Evolutionary conservation across 306 rosid species (phyloP).

Genomic region (Abrus precatorius): DNA sequence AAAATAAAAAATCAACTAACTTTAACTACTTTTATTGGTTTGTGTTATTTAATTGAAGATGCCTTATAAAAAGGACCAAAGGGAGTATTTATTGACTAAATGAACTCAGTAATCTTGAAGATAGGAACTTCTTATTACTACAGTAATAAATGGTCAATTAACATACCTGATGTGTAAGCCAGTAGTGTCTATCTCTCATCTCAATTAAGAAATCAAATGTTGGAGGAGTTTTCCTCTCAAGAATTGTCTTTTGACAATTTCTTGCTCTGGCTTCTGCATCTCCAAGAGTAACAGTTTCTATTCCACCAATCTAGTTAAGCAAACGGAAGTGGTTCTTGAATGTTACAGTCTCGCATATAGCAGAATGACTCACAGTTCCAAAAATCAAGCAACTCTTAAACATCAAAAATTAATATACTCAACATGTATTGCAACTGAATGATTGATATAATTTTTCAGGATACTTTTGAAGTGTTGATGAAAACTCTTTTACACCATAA

Average conservation of each 20-base stretch:
- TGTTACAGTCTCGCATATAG: slow-evolving; percentile 16
- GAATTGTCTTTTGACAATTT: slow-evolving; percentile 70
- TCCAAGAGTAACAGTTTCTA: slow-evolving; percentile 68
- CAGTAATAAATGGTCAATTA: slow-evolving; percentile 39
- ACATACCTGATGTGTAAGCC: slow-evolving; percentile 79
- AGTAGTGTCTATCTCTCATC: slow-evolving; percentile 79
- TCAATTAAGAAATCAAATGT: slow-evolving; percentile 76
- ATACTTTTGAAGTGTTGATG: slow-evolving; percentile 19
- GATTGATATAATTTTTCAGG: slow-evolving; percentile 16
- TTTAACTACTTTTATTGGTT: too few species aligned
- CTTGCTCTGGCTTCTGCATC: slow-evolving; percentile 74
- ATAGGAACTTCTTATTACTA: slow-evolving; percentile 13
- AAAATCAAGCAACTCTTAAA: slow-evolving; percentile 26
- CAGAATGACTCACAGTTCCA: slow-evolving; percentile 25
- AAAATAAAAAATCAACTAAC: too few species aligned
- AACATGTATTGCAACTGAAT: slow-evolving; percentile 7
- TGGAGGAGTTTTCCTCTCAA: slow-evolving; percentile 80
- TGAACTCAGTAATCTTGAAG: slow-evolving; percentile 5
- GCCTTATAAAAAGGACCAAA: too few species aligned
- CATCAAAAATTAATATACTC: slow-evolving; percentile 12
- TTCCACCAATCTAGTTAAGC: slow-evolving; percentile 69
- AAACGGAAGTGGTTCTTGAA: slow-evolving; percentile 43
- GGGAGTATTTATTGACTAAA: background rate
- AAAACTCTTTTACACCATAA: slow-evolving; percentile 9
- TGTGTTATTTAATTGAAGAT: too few species aligned